phyloP scores from a whole-genome alignment of 2,329 filamentous ascomycete species.

The Fusarium tuaranense region DNA sequence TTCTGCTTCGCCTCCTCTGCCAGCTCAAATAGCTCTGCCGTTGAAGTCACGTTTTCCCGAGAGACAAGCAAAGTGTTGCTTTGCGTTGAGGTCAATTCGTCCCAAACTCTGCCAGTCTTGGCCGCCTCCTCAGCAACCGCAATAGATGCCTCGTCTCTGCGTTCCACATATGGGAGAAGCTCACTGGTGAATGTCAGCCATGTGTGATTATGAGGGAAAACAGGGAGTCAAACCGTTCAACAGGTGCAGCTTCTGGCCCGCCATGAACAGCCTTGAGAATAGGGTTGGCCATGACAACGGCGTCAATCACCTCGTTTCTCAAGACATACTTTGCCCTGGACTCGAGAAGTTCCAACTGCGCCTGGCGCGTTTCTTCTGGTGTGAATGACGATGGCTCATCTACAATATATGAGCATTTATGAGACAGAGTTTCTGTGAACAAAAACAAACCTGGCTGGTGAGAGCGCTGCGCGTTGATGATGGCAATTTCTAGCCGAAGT shows the following conservation, averaged over 20 bases:
- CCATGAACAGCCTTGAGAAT: slow-evolving; percentile 82
- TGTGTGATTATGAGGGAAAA: background rate
- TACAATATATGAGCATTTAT: slow-evolving; percentile 26
- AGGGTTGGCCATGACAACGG: slow-evolving; percentile 78
- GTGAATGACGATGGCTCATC: slow-evolving; percentile 50
- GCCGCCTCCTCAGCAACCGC: slow-evolving; percentile 70
- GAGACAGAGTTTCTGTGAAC: background rate
- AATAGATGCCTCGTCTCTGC: slow-evolving; percentile 76
- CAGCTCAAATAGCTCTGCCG: slow-evolving; percentile 72
- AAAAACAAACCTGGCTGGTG: slow-evolving; percentile 49
- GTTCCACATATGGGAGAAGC: slow-evolving; percentile 73
- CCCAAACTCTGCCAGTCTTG: slow-evolving; percentile 62
- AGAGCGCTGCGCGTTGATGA: slow-evolving; percentile 66
- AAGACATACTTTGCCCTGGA: slow-evolving; percentile 77
- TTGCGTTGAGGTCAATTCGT: slow-evolving; percentile 67
- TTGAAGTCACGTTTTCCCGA: slow-evolving; percentile 71
- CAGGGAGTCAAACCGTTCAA: slow-evolving; percentile 70
- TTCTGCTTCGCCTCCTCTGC: slow-evolving; percentile 66
- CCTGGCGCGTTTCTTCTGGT: slow-evolving; percentile 64
- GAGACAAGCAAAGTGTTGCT: slow-evolving; percentile 68
- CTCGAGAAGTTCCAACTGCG: slow-evolving; percentile 75
- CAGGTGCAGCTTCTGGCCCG: slow-evolving; percentile 70
- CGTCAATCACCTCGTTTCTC: slow-evolving; percentile 75
- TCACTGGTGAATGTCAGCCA: slow-evolving; percentile 60
- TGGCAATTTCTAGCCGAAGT: slow-evolving; percentile 77